Base-by-base conservation (phyloP, 2,329 filamentous ascomycete genomes). In the Tolypocladium endophyticum region DNA sequence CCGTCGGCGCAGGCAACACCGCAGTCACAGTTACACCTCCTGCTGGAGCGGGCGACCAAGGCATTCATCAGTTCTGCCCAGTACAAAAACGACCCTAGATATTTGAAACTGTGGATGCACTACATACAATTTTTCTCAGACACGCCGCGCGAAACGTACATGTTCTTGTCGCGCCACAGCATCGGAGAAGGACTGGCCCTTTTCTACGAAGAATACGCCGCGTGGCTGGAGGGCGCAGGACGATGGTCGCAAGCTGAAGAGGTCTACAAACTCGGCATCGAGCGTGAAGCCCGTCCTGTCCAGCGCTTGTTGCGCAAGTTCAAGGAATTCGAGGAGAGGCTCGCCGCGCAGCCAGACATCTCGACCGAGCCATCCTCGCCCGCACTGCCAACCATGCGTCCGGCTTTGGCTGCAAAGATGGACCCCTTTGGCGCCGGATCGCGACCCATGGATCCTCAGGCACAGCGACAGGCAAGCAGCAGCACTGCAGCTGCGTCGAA, bases 121-220 rank as follows among this genome's bases (percentile, higher is more conserved):
- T 99, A 97, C 73, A 95, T 97, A 68, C 83, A 88, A 57, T 85
- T 97, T 67, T 97, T 97, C 75, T 89, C 90, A 5, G 94, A 97
- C 71, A 81, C 90, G n/a, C 92, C 93, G 2, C 87, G 93, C 58
- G 94, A 99, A 74, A 91, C 89, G 0, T 99, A 92, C 71, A 86
- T 94, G 55, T 99, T 95, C 70, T 81, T 99, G 41, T 88, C 93
- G 16, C 88, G 92, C 57, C 92, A 99, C 70, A 82, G 81, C 63
- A 90, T 99, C 61, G 94, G 93, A 62, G 92, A 97, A 69, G 79
- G 81, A 0, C 81, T 99, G 3, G 94, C 94, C 1, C 78, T 97
- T 4, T 99, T 92, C 73, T 99, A 99, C 74, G 94, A 99, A 72
- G 94, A 97, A 70, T 99, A 96, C 70, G 92, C 94, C 1, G 88